phyloP scores from a whole-genome alignment of 441 rosid species.

The Populus tomentosa region DNA sequence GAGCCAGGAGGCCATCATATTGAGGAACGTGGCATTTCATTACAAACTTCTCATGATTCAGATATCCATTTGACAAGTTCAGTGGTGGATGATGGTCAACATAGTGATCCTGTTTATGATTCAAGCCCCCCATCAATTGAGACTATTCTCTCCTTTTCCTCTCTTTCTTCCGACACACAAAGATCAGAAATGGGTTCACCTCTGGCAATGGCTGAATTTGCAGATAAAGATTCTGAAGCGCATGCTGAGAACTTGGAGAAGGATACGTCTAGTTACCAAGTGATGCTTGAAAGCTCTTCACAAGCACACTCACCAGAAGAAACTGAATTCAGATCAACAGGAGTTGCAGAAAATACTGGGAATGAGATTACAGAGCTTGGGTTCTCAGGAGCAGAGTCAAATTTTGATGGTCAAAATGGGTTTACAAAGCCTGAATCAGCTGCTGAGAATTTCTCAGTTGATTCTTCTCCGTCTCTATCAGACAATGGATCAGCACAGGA shows the following conservation, averaged over 20 bases:
- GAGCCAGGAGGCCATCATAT: slow-evolving; percentile 1
- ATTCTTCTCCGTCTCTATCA: slow-evolving; percentile 32
- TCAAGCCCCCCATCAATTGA: slow-evolving; percentile 57
- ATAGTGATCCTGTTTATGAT: slow-evolving; percentile 75
- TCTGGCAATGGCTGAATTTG: slow-evolving; percentile 17
- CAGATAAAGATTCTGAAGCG: slow-evolving; percentile 31
- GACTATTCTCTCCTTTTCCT: slow-evolving; percentile 55
- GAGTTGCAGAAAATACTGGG: slow-evolving; percentile 27
- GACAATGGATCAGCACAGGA: slow-evolving; percentile 17
- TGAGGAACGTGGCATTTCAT: slow-evolving; percentile 1
- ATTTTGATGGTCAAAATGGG: slow-evolving; percentile 28
- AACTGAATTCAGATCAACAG: slow-evolving; percentile 28
- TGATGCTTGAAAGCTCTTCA: slow-evolving; percentile 28
- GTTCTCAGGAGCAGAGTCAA: slow-evolving; percentile 21
- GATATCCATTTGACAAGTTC: slow-evolving; percentile 13
- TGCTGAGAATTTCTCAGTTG: slow-evolving; percentile 27
- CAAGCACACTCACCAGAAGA: slow-evolving; percentile 17
- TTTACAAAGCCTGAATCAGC: slow-evolving; percentile 22
- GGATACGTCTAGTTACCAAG: slow-evolving; percentile 25
- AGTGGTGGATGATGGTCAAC: slow-evolving; percentile 39
- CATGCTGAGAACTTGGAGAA: slow-evolving; percentile 25
- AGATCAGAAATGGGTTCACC: slow-evolving; percentile 29
- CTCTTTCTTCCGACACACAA: slow-evolving; percentile 52
- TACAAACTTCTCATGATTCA: slow-evolving; percentile 8
- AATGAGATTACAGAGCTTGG: slow-evolving; percentile 20